Percentiles rank a stretch among this genome's conserved stretches.
Evolutionary conservation across 805 yeast genomes (phyloP).

Genomic region (Kregervanrija pseudodelftensis): DNA sequence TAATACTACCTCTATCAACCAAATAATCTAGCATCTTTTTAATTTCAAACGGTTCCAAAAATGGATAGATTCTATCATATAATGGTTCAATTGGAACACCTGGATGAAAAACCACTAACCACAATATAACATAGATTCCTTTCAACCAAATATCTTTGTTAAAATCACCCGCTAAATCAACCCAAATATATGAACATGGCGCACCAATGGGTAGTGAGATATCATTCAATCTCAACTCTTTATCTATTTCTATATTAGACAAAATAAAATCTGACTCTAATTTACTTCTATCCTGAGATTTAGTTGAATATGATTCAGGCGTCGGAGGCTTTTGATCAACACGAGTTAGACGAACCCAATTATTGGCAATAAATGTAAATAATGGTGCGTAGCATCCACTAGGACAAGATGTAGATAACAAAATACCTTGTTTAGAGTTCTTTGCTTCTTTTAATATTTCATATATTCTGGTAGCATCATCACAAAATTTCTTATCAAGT

Average conservation of each 20-base stretch:
- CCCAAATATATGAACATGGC: conserved; percentile 68
- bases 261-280: conserved; percentile 58
- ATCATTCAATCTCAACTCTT: conserved; percentile 7
- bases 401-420: conserved; percentile 47
- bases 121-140: conserved; percentile 40
- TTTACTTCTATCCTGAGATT: conserved; percentile 62
- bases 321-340: conserved; percentile 47
- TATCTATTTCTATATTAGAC: conserved; percentile 15
- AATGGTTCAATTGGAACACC: conserved; percentile 34
- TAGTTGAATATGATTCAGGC: conserved; percentile 64
- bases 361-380: conserved; percentile 44
- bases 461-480: conserved; percentile 40
- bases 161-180: conserved; percentile 56
- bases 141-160: conserved; percentile 55
- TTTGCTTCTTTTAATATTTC: conserved; percentile 27
- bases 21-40: conserved; percentile 39
- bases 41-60: conserved; percentile 33
- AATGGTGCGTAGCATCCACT: conserved; percentile 60
- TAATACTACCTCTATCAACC: conserved; percentile 31
- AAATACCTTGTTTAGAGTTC: conserved; percentile 40
- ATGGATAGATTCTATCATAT: conserved; percentile 18
- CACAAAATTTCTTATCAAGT: conserved; percentile 33
- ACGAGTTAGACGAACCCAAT: conserved; percentile 36
- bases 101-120: conserved; percentile 45
- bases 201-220: conserved; percentile 49